These are phyloP conservation scores for Oenanthe sinensis DNA, from an alignment of 129 eudicot genomes.

Conservation along the genomic window DNA sequence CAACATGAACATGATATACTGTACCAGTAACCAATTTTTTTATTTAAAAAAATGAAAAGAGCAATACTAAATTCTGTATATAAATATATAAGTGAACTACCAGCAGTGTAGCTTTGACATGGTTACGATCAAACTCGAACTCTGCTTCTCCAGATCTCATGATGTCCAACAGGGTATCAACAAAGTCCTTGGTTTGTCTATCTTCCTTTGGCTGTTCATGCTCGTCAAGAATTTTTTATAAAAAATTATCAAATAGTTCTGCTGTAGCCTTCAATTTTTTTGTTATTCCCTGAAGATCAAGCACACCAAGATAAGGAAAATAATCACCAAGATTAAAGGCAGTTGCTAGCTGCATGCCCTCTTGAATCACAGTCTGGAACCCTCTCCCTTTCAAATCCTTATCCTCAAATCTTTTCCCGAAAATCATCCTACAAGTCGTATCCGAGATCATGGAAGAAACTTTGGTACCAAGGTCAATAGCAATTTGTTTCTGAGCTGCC, in stretches of 20 bases:
- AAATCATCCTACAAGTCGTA: conserved; percentile 31
- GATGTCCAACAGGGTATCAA: conserved; percentile 9
- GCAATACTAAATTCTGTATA: no score
- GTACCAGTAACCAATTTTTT: no score
- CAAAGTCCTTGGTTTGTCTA: conserved; percentile 13
- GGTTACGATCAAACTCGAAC: conserved; percentile 16
- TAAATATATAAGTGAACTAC: background rate
- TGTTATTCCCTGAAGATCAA: conserved; percentile 29
- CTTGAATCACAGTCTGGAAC: conserved; percentile 21
- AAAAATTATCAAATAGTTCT: conserved; percentile 16
- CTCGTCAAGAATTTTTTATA: conserved; percentile 26
- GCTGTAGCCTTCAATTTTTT: conserved; percentile 14
- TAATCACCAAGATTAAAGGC: conserved; percentile 16
- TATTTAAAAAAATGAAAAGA: background rate
- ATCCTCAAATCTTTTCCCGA: conserved; percentile 28
- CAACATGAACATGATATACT: background rate
- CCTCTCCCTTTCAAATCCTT: conserved; percentile 16
- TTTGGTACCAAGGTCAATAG: conserved; percentile 20
- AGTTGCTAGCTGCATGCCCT: conserved; percentile 14
- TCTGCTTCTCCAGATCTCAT: conserved; percentile 9
- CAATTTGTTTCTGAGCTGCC: background rate
- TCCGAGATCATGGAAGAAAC: conserved; percentile 10
- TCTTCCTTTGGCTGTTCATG: conserved; percentile 13
- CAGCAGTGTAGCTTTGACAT: background rate
- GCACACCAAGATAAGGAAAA: conserved; percentile 15